phyloP scores from a whole-genome alignment of 2,329 filamentous ascomycete genomes.

The Anthostomella pinea region DNA sequence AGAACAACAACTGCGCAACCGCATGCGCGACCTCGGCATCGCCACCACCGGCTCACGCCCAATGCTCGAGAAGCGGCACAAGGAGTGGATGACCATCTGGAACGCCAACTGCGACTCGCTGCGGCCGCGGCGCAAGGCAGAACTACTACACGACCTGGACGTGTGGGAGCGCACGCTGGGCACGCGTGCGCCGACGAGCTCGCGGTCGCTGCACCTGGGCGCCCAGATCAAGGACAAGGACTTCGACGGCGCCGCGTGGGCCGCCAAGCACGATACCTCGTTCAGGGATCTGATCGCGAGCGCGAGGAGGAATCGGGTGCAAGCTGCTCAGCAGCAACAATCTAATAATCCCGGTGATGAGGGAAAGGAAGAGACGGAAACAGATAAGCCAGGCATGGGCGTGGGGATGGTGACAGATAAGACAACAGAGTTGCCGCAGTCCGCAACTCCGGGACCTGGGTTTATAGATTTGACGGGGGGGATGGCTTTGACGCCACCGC shows the following conservation, averaged over 20 bases:
- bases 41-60: slow-evolving; percentile 65
- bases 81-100: slow-evolving; percentile 93
- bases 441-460: background rate
- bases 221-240: slow-evolving; percentile 77
- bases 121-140: slow-evolving; percentile 64
- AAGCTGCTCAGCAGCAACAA: too few relatives aligned
- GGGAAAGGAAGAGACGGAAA: slow-evolving; percentile 17
- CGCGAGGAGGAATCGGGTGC: slow-evolving; percentile 58
- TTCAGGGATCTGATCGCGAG: slow-evolving; percentile 79
- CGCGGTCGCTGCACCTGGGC: slow-evolving; percentile 36
- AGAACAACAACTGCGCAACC: slow-evolving; percentile 73
- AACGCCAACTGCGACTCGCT: slow-evolving; percentile 94
- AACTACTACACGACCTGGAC: slow-evolving; percentile 76
- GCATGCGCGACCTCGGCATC: slow-evolving; percentile 77
- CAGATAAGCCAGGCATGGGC: background rate
- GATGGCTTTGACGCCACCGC: slow-evolving; percentile 3
- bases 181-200: slow-evolving; percentile 46
- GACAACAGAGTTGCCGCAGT: slow-evolving; percentile 3
- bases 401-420: slow-evolving; percentile 11
- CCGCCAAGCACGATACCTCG: slow-evolving; percentile 65
- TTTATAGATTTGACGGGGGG: slow-evolving; percentile 16
- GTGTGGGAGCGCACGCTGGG: slow-evolving; percentile 85
- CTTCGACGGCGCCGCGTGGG: slow-evolving; percentile 79
- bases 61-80: slow-evolving; percentile 76
- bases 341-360: slow-evolving; percentile 25